A percentile compares a stretch with the other conserved stretches of the same genome.
Conservation (phyloP, 805 yeast genomes). For the Henningerozyma blattae region DNA sequence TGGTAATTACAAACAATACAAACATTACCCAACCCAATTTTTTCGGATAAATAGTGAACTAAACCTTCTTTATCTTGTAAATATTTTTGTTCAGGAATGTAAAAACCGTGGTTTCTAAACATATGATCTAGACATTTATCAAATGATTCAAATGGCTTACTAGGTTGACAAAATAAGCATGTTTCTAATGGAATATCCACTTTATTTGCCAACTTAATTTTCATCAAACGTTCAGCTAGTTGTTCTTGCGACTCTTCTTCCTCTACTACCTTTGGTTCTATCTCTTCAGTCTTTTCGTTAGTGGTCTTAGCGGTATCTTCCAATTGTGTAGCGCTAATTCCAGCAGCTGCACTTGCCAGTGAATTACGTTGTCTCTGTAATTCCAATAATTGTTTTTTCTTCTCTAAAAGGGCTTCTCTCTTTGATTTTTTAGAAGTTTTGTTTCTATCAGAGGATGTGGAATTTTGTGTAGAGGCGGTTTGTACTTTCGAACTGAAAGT, state of each 20-base stretch:
- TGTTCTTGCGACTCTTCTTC: constrained; percentile 27
- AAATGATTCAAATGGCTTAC: constrained; percentile 32
- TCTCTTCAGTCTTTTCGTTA: constrained; percentile 2
- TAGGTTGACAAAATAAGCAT: constrained; percentile 45
- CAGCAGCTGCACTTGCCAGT: not conserved
- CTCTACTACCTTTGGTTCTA: constrained; percentile 12
- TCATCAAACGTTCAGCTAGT: constrained; percentile 27
- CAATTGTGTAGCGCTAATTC: constrained; percentile 2
- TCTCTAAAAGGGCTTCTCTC: constrained; percentile 31
- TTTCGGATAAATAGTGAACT: constrained; percentile 70
- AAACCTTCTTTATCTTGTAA: constrained; percentile 64
- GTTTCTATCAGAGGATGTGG: constrained; percentile 16
- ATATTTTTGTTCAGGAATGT: constrained; percentile 73
- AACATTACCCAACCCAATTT: constrained; percentile 82
- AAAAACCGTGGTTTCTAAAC: constrained; percentile 71
- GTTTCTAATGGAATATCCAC: constrained; percentile 36
- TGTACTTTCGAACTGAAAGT: constrained; percentile 59
- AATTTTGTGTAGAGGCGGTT: constrained; percentile 16
- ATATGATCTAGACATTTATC: constrained; percentile 52
- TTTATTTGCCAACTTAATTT: constrained; percentile 28
- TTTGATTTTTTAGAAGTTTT: constrained; percentile 31
- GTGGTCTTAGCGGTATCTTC: constrained; percentile 3
- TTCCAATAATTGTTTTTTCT: constrained; percentile 30
- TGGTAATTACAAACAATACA: constrained; percentile 79
- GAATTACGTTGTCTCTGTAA: constrained; percentile 26